These are phyloP conservation scores for Gleditsia sinensis DNA, from an alignment of 306 rosid genomes.

Conservation along the genomic window DNA sequence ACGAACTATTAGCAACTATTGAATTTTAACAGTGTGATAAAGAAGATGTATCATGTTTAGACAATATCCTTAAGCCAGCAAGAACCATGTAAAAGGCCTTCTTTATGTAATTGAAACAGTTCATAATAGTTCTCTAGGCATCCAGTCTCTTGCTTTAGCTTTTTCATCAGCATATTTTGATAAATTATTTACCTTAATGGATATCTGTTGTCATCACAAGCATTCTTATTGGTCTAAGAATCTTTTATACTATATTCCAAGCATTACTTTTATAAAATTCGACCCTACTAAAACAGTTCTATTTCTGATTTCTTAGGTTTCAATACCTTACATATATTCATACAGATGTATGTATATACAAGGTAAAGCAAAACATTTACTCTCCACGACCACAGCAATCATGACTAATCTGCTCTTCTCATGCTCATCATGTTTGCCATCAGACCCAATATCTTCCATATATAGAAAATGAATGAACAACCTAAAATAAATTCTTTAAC, in stretches of 20 bases:
- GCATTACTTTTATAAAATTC: no score
- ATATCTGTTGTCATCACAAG: background rate
- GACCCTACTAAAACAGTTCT: no score
- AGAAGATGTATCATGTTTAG: no score
- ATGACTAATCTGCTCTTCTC: background rate
- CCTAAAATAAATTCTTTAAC: background rate
- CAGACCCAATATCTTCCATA: no score
- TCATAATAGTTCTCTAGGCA: background rate
- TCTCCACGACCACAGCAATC: background rate
- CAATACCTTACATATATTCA: background rate
- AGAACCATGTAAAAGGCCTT: no score
- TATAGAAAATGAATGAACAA: no score
- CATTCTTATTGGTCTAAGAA: background rate
- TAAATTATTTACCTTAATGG: background rate
- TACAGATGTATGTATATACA: background rate
- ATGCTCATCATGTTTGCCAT: background rate
- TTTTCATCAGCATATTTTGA: background rate
- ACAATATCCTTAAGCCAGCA: no score
- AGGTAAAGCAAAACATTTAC: background rate
- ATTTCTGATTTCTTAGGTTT: no score
- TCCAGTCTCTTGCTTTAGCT: background rate
- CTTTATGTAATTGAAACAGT: no score
- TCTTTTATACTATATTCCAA: no score
- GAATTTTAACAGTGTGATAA: no score
- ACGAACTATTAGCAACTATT: no score